A percentile compares a stretch with the other conserved stretches of the same genome.
Evolutionary conservation across 208 protist species (phyloP).

Genomic region (Acanthamoeba healyi): DNA sequence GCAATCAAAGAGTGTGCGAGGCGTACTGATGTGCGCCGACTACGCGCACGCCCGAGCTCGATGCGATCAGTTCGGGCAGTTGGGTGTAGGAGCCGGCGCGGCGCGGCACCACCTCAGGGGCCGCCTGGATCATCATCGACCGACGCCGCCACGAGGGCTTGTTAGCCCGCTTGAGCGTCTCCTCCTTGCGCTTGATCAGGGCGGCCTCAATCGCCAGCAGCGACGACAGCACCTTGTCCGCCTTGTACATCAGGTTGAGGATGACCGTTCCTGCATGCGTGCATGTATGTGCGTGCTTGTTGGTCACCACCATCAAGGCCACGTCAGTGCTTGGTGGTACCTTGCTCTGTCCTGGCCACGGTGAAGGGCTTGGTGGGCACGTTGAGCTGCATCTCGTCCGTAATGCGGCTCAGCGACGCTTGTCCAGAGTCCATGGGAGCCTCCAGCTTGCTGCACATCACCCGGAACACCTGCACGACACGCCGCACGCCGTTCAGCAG

Average conservation of each 20-base stretch:
- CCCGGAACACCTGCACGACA: not conserved
- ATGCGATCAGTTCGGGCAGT: not conserved
- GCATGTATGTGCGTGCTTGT: not conserved
- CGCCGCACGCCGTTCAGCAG: not conserved
- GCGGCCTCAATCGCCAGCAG: not conserved
- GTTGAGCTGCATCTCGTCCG: not conserved
- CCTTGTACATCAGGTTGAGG: not conserved
- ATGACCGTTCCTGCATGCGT: not conserved
- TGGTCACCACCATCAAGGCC: too few species aligned
- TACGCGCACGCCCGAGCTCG: too few species aligned
- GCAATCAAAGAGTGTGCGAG: not conserved
- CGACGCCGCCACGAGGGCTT: not conserved
- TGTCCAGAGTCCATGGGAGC: not conserved
- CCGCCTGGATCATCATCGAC: not conserved
- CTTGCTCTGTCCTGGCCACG: not conserved
- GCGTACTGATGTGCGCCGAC: not conserved
- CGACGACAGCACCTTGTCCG: not conserved
- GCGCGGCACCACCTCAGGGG: not conserved
- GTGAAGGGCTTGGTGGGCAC: not conserved
- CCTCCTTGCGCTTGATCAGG: not conserved
- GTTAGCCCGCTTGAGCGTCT: not conserved
- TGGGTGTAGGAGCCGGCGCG: not conserved
- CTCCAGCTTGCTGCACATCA: slow-evolving; percentile 36
- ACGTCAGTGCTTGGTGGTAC: too few species aligned
- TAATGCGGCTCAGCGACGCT: not conserved